Evolutionary conservation across 208 protist genomes (phyloP), one percentile per base, ranked within the genome.

Genomic region (Leptomonas seymouri): DNA sequence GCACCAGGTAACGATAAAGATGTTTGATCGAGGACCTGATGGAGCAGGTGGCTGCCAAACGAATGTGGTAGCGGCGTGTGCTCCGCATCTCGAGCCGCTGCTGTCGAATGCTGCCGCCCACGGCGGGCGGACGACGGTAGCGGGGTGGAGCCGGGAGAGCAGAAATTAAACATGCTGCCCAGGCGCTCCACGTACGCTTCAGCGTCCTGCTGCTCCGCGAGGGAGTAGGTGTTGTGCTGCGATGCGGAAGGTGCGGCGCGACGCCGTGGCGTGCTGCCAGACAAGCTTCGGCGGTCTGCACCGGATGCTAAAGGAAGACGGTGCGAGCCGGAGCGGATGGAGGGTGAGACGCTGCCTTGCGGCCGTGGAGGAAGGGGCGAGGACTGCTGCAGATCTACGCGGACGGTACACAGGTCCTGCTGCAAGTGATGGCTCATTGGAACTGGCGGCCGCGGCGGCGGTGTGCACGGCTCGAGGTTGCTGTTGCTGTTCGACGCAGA

Each of bases 101-200:
- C 21, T 39, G 44, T 36, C 2, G 54, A 59, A 5, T 7, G 23
- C 44, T 62, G 34, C 45, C 23, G 31, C 5, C 27, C 7, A 14
- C 49, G 61, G 3, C 51, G 56, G 27, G 59, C 70, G 3, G 11
- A n/a, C 44, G 64, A 60, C 4, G 67, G 71, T 16, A 84, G 45
- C 23, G 81, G 81, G 9, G 82, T 87, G 0, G 82, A 78, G 16
- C 66, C 53, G 4, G 82, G 78, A 1, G 82, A 77, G 36, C 41
- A 50, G 66, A 81, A 87, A 41, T 77, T 74, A 57, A 84, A 87
- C 44, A 78, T 31, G 20, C 56, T 56, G 16, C 59, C 44, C 3
- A 83, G 64, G 44, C 74, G 81, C 18, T 55, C 53, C 27, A 82
- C 62, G 56, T 76, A 82, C 12, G 63, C 77, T 14, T 82, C 76